Conservation (phyloP, 805 yeast species). For the Tetrapisispora phaffii region DNA sequence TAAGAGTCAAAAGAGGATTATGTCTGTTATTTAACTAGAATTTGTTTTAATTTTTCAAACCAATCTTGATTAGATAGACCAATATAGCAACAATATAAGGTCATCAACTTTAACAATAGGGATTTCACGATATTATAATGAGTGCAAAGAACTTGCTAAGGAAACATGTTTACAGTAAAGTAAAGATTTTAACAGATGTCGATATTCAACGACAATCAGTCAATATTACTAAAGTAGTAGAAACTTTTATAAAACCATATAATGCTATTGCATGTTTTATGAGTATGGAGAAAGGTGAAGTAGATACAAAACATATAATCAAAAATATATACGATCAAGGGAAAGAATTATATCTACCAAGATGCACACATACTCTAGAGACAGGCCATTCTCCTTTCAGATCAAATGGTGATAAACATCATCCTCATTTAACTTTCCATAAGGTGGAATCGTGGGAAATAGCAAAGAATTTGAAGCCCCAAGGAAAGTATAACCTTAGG, state of each 20-base stretch:
- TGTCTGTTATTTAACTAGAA: no score
- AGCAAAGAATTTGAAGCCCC: slow-evolving; percentile 44
- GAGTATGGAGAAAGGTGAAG: slow-evolving; percentile 67
- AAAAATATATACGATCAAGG: slow-evolving; percentile 37
- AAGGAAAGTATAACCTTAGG: slow-evolving; percentile 53
- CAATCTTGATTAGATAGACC: no score
- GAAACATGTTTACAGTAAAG: slow-evolving; percentile 9
- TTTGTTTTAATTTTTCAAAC: no score
- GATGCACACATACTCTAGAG: slow-evolving; percentile 33
- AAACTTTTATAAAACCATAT: slow-evolving; percentile 8
- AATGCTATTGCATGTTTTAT: slow-evolving; percentile 52
- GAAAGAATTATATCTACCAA: slow-evolving; percentile 51
- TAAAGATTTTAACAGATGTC: slow-evolving; percentile 10
- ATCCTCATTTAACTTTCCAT: slow-evolving; percentile 48
- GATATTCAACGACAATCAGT: slow-evolving; percentile 19
- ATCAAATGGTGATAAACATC: slow-evolving; percentile 12
- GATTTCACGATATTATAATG: not conserved
- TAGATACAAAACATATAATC: slow-evolving; percentile 50
- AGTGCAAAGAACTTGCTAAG: slow-evolving; percentile 18
- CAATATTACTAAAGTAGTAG: slow-evolving; percentile 11
- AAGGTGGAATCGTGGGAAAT: slow-evolving; percentile 34
- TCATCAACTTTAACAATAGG: no score
- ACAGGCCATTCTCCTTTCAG: slow-evolving; percentile 23
- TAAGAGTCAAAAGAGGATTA: no score
- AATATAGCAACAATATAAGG: no score